phyloP scores from a whole-genome alignment of 2,329 filamentous ascomycete genomes.

The Aureobasidium namibiae region DNA sequence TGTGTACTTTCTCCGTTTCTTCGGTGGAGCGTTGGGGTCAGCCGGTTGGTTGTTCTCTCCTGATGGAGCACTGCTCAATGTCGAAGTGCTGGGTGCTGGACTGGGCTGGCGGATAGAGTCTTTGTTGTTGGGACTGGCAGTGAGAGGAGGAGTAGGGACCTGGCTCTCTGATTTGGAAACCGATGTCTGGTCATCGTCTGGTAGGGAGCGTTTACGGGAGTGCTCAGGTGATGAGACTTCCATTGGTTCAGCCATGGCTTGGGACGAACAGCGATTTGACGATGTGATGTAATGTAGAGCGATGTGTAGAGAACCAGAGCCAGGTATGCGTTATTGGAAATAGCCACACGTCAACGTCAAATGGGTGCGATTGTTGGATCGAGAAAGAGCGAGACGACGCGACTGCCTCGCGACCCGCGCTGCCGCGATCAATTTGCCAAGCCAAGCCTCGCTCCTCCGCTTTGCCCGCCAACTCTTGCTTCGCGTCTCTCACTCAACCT shows the following conservation, averaged over 20 bases:
- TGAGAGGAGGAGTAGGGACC: slow-evolving; percentile 15
- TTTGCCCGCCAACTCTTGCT: neutral
- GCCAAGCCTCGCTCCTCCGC: neutral
- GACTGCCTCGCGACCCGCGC: neutral
- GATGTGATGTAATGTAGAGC: neutral
- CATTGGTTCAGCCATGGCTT: slow-evolving; percentile 5
- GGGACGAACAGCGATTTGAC: neutral
- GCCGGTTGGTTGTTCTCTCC: slow-evolving; percentile 8
- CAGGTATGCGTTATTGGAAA: neutral
- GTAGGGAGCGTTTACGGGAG: slow-evolving; percentile 15
- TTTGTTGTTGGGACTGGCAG: slow-evolving; percentile 8
- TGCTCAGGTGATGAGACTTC: slow-evolving; percentile 9
- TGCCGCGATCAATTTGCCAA: neutral
- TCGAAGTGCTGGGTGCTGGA: slow-evolving; percentile 26
- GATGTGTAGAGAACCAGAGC: neutral
- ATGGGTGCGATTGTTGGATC: neutral
- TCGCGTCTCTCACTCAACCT: neutral
- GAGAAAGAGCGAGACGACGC: neutral
- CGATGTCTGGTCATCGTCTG: slow-evolving; percentile 3
- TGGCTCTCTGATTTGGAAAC: neutral
- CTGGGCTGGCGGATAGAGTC: neutral
- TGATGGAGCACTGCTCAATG: slow-evolving; percentile 23
- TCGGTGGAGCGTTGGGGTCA: slow-evolving; percentile 1
- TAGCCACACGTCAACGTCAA: neutral
- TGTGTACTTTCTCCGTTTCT: slow-evolving; percentile 36